Conservation (phyloP, 176 grass and related monocot genomes). For the Phyllostachys edulis region DNA sequence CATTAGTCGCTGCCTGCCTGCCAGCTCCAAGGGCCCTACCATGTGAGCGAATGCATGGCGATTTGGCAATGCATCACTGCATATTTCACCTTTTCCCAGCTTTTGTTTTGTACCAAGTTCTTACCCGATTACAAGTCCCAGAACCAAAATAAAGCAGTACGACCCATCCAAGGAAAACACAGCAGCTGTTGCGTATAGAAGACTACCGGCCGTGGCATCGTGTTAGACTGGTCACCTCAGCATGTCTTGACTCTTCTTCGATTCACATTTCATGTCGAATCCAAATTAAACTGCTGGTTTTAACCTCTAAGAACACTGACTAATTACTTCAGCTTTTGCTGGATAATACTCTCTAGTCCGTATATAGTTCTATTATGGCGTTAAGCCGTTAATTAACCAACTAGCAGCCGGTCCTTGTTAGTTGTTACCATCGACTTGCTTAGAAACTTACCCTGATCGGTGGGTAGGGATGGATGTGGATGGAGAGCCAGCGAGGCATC, state of each 20-base stretch:
- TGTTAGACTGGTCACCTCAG: too few species aligned
- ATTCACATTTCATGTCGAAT: too few species aligned
- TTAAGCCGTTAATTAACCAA: neutral
- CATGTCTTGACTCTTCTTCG: too few species aligned
- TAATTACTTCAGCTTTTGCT: neutral
- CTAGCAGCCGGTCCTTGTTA: neutral
- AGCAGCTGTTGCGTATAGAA: neutral
- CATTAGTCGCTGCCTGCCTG: neutral
- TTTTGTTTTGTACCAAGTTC: neutral
- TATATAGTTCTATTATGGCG: neutral
- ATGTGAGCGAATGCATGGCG: neutral
- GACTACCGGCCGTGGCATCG: neutral
- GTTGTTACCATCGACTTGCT: neutral
- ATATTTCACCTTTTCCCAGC: too few species aligned
- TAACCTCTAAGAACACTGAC: neutral
- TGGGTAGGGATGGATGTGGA: neutral
- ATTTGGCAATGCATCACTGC: neutral
- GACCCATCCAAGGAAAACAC: neutral
- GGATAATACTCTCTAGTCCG: neutral
- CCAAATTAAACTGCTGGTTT: too few species aligned
- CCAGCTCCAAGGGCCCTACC: neutral
- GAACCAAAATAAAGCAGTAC: neutral
- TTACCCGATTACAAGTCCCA: neutral
- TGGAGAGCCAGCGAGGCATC: neutral
- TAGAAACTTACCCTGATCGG: neutral